Conservation (phyloP, 345 rosid genomes). For the Eucalyptus victrix region DNA sequence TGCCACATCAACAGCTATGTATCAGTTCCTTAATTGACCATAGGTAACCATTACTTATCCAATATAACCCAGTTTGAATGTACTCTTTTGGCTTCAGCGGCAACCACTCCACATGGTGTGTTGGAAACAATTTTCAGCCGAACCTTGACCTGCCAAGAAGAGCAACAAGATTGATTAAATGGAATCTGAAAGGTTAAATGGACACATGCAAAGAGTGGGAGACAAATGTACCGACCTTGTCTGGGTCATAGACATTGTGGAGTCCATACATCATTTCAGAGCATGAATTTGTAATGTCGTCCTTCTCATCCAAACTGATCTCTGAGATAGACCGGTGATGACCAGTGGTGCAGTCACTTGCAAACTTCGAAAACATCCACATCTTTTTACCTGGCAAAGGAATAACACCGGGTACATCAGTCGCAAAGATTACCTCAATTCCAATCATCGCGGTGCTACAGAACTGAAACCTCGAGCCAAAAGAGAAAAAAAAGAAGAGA, state of each 20-base stretch:
- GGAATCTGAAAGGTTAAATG: neutral
- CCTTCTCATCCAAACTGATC: conserved; percentile 55
- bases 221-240: conserved; percentile 33
- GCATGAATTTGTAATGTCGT: conserved; percentile 74
- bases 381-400: conserved; percentile 50
- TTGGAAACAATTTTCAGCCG: conserved; percentile 72
- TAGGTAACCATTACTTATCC: conserved; percentile 52
- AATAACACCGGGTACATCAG: neutral
- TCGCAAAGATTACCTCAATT: neutral
- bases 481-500: neutral
- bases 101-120: conserved; percentile 65
- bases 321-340: conserved; percentile 53
- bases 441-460: neutral
- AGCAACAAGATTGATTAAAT: neutral
- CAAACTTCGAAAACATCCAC: conserved; percentile 81
- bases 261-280: conserved; percentile 88
- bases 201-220: neutral
- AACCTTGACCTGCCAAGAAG: conserved; percentile 58
- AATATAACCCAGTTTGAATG: conserved; percentile 88
- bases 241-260: conserved; percentile 83
- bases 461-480: neutral
- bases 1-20: neutral
- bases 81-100: conserved; percentile 70
- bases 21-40: neutral
- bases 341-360: conserved; percentile 78